Conservation (phyloP, 1,139 yeast species). For the Yamadazyma aaseri region DNA sequence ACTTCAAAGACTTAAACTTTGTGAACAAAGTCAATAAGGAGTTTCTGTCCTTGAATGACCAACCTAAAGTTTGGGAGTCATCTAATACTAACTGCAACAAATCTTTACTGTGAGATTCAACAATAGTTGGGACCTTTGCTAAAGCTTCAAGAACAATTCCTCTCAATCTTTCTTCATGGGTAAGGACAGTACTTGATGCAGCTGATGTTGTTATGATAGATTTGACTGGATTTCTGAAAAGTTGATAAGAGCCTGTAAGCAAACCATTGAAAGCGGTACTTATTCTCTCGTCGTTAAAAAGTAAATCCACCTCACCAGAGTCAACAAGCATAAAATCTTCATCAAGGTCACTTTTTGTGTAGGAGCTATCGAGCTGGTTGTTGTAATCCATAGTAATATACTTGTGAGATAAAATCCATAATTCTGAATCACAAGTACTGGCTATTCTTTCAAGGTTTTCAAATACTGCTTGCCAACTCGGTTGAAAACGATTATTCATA, state of each 20-base stretch:
- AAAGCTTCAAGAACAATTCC: constrained; percentile 52
- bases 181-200: constrained; percentile 28
- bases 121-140: constrained; percentile 56
- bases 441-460: constrained; percentile 56
- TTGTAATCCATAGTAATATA: constrained; percentile 38
- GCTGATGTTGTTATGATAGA: constrained; percentile 40
- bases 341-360: constrained; percentile 11
- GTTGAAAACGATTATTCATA: constrained; percentile 74
- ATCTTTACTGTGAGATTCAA: constrained; percentile 57
- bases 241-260: constrained; percentile 19
- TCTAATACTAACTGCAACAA: constrained; percentile 57
- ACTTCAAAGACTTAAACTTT: constrained; percentile 62
- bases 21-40: constrained; percentile 62
- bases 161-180: constrained; percentile 41
- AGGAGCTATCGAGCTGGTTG: constrained; percentile 17
- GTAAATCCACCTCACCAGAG: constrained; percentile 24
- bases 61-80: constrained; percentile 24
- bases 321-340: constrained; percentile 14
- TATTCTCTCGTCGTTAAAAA: constrained; percentile 31
- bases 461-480: constrained; percentile 76
- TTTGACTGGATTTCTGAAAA: constrained; percentile 19
- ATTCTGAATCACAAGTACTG: constrained; percentile 39
- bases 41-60: constrained; percentile 66
- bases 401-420: constrained; percentile 57
- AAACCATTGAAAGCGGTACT: constrained; percentile 24